Evolutionary conservation across 2,329 filamentous ascomycete genomes (phyloP), one percentile per base, ranked within the genome.

Genomic region (Apiospora aurea): DNA sequence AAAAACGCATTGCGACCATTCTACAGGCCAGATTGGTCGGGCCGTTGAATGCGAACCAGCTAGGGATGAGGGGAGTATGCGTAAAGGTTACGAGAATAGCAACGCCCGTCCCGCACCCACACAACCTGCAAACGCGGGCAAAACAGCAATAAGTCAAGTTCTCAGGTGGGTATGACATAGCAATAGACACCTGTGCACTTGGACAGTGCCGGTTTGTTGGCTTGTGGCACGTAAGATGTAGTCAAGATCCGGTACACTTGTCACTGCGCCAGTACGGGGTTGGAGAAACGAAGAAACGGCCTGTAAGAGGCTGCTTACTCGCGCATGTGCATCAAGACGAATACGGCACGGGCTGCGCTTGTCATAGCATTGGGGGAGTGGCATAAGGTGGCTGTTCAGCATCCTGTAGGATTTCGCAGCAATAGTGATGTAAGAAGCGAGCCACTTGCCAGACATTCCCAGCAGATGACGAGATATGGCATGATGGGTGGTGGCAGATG

Each of bases 251-350:
- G 53, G 13, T 11, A 61, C 53, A 34, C 53, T 38, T 61, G 29
- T 10, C 34, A 41, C 41, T 64, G 57, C 34, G 57, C 57, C 57
- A 38, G 34, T 41, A 41, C 34, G 34, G 34, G 57, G 34, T 64
- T 41, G 34, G 34, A 41, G 34, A 41, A 41, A 64, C 57, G 34
- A 41, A 41, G 41, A 64, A 64, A 64, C 57, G 21, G 57, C 57
- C 29, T 61, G 53, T 61, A 61, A 21, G 53, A 61, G 53, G 53
- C 53, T 61, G 53, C 53, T 61, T 61, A 61, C 53, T 38, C 53
- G 29, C 34, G 53, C 53, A 21, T 61, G 29, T 61, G 51, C 51
- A 57, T 34, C 53, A 34, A 21, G 53, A 61, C 53, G 21, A 21
- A 61, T 38, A 61, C 29, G 29, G 16, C 44, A 47, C 21, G 34